Evolutionary conservation across 495 filamentous ascomycete species (phyloP), one percentile per base, ranked within the genome.

Genomic region (Beverwykella pulmonaria): DNA sequence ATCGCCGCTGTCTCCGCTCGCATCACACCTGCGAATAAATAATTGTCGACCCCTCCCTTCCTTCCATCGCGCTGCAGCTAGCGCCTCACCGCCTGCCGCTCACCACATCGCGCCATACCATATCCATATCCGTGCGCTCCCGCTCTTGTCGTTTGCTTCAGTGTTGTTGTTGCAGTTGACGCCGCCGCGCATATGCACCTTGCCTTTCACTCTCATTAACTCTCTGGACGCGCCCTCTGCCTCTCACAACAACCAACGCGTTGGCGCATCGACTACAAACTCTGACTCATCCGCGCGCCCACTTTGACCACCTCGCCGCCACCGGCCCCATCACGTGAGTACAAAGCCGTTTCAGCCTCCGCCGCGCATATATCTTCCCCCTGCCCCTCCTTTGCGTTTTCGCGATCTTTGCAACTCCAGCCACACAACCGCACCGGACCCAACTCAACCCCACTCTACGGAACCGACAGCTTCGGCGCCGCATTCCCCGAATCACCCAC

Each of bases 251-350:
- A 30, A 59, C 63, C 53, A 58, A 53, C 55, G 63, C 63, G 63
- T 54, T n/a, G 64, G 29, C 50, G 10, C 39, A 22, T 48, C 53
- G 57, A 27, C 26, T 32, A 17, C 5, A 10, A 25, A 2, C 53
- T 58, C 65, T 67, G 57, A 67, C 57, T 67, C 65, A 67, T 52
- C 65, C 25, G 22, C 58, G 57, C 65, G 23, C 22, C 26, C 46
- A 26, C 27, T 54, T 61, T 60, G 30, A 32, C 19, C 19, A 12
- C 30, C 48, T 57, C 47, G 65, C 53, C 65, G 65, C 65, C 65
- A 36, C 65, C 59, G 39, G 60, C 30, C 53, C 39, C 65, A 20
- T 68, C 65, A 63, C 65, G 65, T 68, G 60, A 58, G 30, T 27
- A 14, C 32, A 22, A 27, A 26, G 34, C n/a, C 53, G 58, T 68